phyloP scores from a whole-genome alignment of 1,284 basidiomycete genomes.

The Ganoderma leucocontextum region DNA sequence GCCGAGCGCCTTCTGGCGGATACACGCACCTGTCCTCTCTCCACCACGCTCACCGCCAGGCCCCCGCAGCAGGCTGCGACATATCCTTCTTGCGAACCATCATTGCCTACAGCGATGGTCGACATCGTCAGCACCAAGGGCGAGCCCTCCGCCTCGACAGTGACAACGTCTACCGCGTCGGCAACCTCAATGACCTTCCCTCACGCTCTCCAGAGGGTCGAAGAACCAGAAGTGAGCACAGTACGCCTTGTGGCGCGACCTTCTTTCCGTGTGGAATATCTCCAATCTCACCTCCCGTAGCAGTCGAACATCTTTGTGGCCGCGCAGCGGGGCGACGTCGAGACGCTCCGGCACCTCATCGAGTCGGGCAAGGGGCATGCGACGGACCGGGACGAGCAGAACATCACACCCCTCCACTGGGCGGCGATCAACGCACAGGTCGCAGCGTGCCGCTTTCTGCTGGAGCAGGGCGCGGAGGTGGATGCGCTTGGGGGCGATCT shows the following conservation, averaged over 20 bases:
- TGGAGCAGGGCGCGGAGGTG: slow-evolving; percentile 95
- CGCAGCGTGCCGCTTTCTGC: slow-evolving; percentile 78
- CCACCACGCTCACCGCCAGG: slow-evolving; percentile 33
- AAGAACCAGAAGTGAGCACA: slow-evolving; percentile 43
- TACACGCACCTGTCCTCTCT: slow-evolving; percentile 8
- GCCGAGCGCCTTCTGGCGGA: background rate
- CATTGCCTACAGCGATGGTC: slow-evolving; percentile 32
- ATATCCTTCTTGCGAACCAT: slow-evolving; percentile 17
- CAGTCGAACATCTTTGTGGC: slow-evolving; percentile 80
- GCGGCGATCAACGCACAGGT: slow-evolving; percentile 94
- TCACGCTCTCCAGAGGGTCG: slow-evolving; percentile 40
- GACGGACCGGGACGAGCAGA: slow-evolving; percentile 87
- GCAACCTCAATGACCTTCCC: slow-evolving; percentile 41
- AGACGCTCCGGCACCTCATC: slow-evolving; percentile 72
- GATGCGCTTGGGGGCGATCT: slow-evolving; percentile 96
- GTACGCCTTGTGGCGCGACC: background rate
- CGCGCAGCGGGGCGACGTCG: slow-evolving; percentile 88
- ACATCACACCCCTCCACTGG: slow-evolving; percentile 97
- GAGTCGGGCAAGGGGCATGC: slow-evolving; percentile 78
- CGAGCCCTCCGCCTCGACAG: slow-evolving; percentile 41
- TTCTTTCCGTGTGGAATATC: slow-evolving; percentile 5
- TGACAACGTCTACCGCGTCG: slow-evolving; percentile 41
- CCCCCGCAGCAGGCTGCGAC: slow-evolving; percentile 26
- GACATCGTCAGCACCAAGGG: slow-evolving; percentile 43
- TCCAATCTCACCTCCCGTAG: background rate